Base-by-base conservation (phyloP, 2,329 filamentous ascomycete species). In the Fusarium lyarnte region DNA sequence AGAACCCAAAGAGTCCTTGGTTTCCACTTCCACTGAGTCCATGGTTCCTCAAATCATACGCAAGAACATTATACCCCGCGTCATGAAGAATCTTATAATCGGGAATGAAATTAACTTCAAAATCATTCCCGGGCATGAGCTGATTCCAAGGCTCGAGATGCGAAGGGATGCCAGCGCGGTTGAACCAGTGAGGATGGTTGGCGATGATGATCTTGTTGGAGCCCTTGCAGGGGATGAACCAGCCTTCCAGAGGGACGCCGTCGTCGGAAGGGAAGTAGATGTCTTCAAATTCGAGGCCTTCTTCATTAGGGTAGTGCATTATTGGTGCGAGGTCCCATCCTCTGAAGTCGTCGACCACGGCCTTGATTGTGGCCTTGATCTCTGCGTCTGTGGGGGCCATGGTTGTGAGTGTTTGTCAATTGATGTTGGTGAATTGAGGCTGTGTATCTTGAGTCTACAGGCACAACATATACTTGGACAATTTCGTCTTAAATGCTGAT, bases 131-230 rank as follows among this genome's bases (percentile, higher is more conserved):
- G 0, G 70, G 70, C 42, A 73, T 64, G 6, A 72, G 70, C 0
- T 69, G 43, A 9, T 25, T 67, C 70, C 66, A 73, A 3, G 70
- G 70, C 0, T 63, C 53, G 2, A 73, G 16, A 6, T 73, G 70
- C 1, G 70, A 73, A 3, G 70, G 70, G 2, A 73, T 53, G 0
- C 70, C 70, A 2, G 70, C 70, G 11, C 70, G 66, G 41, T 57
- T 73, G 57, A 70, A 73, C 66, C 70, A 73, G 41, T 63, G 70
- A 9, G 70, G 70, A 16, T 73, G 70, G 19, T 73, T 73, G 36
- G 70, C 61, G 31, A 73, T 70, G 41, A 73, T 63, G 53, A 73
- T 45, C 43, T 73, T 73, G 19, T 49, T 39, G 13, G 70, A 73
- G 21, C 45, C 45, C 33, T 60, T 59, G 53, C 61, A 59, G 1